phyloP scores from a whole-genome alignment of 176 grass and related monocot genomes.

The Puccinellia tenuiflora region DNA sequence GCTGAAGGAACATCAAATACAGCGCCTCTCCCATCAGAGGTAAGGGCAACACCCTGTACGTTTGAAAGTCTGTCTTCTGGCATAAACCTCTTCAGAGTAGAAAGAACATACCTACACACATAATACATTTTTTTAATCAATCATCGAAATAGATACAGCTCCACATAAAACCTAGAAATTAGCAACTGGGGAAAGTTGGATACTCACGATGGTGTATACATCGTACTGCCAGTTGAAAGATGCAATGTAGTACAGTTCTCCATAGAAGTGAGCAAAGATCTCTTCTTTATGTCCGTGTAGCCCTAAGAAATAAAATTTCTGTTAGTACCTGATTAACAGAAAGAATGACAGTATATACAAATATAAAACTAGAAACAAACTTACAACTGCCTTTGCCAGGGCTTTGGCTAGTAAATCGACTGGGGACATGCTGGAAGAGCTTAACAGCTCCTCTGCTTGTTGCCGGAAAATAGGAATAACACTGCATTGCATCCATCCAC shows the following conservation, averaged over 20 bases:
- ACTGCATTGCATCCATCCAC: conserved; percentile 43
- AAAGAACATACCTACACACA: conserved; percentile 61
- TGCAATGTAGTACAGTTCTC: conserved; percentile 74
- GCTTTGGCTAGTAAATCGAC: conserved; percentile 88
- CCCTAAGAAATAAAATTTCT: conserved; percentile 42
- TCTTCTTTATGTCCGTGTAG: conserved; percentile 92
- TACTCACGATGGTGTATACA: conserved; percentile 82
- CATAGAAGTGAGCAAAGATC: conserved; percentile 86
- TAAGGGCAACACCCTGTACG: conserved; percentile 67
- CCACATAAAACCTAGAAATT: not conserved
- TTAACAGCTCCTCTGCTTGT: conserved; percentile 87
- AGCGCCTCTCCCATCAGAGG: conserved; percentile 66
- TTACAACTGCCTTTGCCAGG: conserved; percentile 94
- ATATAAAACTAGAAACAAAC: not conserved
- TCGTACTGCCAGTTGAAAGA: conserved; percentile 58
- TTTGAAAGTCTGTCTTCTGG: conserved; percentile 72
- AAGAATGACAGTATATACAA: not conserved
- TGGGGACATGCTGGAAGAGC: conserved; percentile 53
- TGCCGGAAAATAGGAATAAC: conserved; percentile 84
- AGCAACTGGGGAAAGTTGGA: not conserved
- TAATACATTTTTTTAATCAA: not conserved
- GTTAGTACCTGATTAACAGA: conserved; percentile 5
- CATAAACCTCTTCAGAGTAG: conserved; percentile 77
- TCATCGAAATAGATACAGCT: not conserved
- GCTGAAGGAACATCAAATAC: conserved; percentile 94